These are phyloP conservation scores for Entomophthora muscae DNA, from an alignment of 371 early-diverging fungal species.

Conservation along the genomic window DNA sequence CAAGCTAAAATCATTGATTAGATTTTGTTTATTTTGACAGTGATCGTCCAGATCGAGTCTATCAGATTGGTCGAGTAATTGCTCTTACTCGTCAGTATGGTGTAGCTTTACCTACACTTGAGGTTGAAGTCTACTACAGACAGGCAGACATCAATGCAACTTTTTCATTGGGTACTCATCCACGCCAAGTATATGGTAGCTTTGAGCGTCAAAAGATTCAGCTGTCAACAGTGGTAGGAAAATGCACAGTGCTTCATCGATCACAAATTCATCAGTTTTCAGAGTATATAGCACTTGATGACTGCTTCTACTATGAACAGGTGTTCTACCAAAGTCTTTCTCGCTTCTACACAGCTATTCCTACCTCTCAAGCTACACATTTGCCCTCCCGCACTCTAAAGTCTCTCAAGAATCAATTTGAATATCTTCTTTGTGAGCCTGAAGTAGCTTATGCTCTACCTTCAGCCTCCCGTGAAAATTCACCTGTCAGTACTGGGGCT, in stretches of 20 bases:
- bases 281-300: background rate
- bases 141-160: background rate
- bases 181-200: background rate
- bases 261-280: background rate
- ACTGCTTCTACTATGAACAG: background rate
- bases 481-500: background rate
- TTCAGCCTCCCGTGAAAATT: background rate
- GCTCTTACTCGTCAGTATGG: background rate
- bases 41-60: background rate
- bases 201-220: background rate
- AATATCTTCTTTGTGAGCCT: background rate
- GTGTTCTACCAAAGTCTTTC: background rate
- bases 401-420: background rate
- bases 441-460: background rate
- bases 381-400: background rate
- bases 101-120: background rate
- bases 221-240: background rate
- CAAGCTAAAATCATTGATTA: background rate
- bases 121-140: background rate
- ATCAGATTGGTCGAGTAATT: background rate
- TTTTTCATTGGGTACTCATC: background rate
- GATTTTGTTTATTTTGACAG: background rate
- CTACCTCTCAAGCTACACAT: background rate
- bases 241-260: background rate
- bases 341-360: background rate